Evolutionary conservation across 257 asterid species (phyloP).

Genomic region (Cynanchum wilfordii): DNA sequence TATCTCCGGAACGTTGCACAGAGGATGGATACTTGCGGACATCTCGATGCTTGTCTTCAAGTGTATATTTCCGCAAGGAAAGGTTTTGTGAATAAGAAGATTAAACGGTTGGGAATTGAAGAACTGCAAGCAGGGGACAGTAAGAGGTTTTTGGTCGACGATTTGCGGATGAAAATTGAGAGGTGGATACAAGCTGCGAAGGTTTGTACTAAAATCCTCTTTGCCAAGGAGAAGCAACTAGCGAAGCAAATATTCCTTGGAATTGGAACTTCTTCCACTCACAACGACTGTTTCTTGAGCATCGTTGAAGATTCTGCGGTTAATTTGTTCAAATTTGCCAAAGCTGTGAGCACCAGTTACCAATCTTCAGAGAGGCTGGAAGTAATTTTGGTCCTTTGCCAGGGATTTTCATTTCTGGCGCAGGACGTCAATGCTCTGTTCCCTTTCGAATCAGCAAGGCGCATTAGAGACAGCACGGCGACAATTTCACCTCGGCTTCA

Average conservation of each 20-base stretch:
- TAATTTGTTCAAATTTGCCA: conserved; percentile 68
- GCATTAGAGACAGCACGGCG: conserved; percentile 42
- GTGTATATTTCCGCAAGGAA: conserved; percentile 47
- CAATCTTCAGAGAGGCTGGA: conserved; percentile 61
- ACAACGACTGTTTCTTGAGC: conserved; percentile 47
- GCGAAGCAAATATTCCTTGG: conserved; percentile 62
- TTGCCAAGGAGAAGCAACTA: conserved; percentile 63
- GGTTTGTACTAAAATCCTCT: conserved; percentile 56
- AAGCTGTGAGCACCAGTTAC: conserved; percentile 59
- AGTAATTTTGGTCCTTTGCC: conserved; percentile 8
- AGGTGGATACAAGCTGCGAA: conserved; percentile 75
- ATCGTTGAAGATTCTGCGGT: conserved; percentile 62
- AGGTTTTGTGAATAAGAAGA: conserved; percentile 6
- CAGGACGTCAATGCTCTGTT: conserved; percentile 15
- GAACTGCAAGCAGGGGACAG: conserved; percentile 37
- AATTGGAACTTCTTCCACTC: conserved; percentile 26
- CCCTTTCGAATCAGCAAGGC: conserved; percentile 34
- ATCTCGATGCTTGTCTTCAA: conserved; percentile 60
- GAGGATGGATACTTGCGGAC: conserved; percentile 56
- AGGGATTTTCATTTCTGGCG: neutral
- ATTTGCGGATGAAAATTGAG: conserved; percentile 63
- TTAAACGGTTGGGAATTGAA: conserved; percentile 42
- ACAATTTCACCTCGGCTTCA: conserved; percentile 64
- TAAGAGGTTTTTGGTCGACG: conserved; percentile 57
- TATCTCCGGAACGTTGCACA: conserved; percentile 65